Evolutionary conservation across 108 stramenopile species (phyloP).

Genomic region (Cyclotella distinguenda): DNA sequence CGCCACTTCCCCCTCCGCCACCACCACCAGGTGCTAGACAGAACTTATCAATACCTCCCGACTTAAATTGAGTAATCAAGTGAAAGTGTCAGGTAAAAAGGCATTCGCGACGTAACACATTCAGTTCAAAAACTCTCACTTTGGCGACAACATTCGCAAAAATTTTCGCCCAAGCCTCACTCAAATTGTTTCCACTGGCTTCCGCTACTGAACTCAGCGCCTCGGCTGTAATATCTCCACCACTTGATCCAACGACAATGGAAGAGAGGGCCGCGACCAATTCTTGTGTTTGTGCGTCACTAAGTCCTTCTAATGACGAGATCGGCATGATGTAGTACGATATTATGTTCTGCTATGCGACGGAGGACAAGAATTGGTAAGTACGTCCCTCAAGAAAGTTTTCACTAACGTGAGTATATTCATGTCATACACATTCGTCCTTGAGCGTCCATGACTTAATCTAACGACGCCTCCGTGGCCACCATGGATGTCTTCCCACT

Average conservation of each 20-base stretch:
- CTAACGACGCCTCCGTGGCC: neutral
- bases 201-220: constrained; percentile 64
- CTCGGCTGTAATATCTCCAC: constrained; percentile 59
- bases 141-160: constrained; percentile 63
- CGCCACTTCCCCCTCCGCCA: constrained; percentile 18
- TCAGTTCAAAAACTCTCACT: constrained; percentile 11
- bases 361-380: neutral
- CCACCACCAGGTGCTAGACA: constrained; percentile 47
- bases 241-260: constrained; percentile 59
- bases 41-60: constrained; percentile 51
- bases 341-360: neutral
- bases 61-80: neutral
- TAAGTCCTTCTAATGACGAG: constrained; percentile 64
- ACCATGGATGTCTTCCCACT: constrained; percentile 3
- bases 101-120: neutral
- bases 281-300: constrained; percentile 77
- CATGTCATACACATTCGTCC: neutral
- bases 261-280: constrained; percentile 79
- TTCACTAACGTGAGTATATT: neutral
- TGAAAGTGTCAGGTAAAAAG: neutral
- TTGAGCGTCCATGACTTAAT: neutral
- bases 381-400: too few species aligned
- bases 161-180: constrained; percentile 63
- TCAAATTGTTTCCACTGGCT: constrained; percentile 69
- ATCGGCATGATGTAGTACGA: constrained; percentile 47